A percentile compares a stretch with the other conserved stretches of the same genome.
Evolutionary conservation across 306 rosid genomes (phyloP).

Genomic region (Phaseolus lunatus): DNA sequence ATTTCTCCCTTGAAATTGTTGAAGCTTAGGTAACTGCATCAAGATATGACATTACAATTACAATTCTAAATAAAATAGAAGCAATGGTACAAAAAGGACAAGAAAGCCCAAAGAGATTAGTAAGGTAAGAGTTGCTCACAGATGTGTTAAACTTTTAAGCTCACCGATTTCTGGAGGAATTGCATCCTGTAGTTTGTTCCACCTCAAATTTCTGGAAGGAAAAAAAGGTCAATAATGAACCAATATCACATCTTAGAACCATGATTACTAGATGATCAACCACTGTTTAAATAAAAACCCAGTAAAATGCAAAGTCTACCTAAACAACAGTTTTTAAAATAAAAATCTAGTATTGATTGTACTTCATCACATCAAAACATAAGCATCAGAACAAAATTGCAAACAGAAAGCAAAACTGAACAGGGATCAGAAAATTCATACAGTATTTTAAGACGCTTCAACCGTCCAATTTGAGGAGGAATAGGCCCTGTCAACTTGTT

Average conservation of each 20-base stretch:
- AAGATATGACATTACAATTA: slow-evolving; percentile 9
- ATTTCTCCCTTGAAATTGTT: slow-evolving; percentile 97
- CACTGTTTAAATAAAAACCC: background rate
- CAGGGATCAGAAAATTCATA: slow-evolving; percentile 47
- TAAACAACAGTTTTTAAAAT: slow-evolving; percentile 16
- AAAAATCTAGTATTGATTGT: background rate
- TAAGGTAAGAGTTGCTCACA: slow-evolving; percentile 66
- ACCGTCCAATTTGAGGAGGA: slow-evolving; percentile 95
- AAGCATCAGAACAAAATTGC: background rate
- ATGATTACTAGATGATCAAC: slow-evolving; percentile 21
- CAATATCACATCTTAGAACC: slow-evolving; percentile 27
- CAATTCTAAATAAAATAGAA: slow-evolving; percentile 24
- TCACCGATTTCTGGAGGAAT: slow-evolving; percentile 97
- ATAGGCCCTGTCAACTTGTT: slow-evolving; percentile 98
- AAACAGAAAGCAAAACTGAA: slow-evolving; percentile 24
- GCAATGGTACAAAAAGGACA: background rate
- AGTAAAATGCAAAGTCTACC: slow-evolving; percentile 13
- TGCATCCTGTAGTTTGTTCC: slow-evolving; percentile 97
- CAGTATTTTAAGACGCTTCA: slow-evolving; percentile 96
- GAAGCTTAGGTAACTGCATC: slow-evolving; percentile 88
- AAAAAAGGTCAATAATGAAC: slow-evolving; percentile 25
- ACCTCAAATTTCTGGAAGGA: slow-evolving; percentile 84
- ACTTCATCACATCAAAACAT: slow-evolving; percentile 24
- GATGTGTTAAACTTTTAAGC: slow-evolving; percentile 92
- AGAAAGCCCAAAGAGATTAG: slow-evolving; percentile 14